Conservation (phyloP, 495 filamentous ascomycete genomes). For the Rhypophila decipiens region DNA sequence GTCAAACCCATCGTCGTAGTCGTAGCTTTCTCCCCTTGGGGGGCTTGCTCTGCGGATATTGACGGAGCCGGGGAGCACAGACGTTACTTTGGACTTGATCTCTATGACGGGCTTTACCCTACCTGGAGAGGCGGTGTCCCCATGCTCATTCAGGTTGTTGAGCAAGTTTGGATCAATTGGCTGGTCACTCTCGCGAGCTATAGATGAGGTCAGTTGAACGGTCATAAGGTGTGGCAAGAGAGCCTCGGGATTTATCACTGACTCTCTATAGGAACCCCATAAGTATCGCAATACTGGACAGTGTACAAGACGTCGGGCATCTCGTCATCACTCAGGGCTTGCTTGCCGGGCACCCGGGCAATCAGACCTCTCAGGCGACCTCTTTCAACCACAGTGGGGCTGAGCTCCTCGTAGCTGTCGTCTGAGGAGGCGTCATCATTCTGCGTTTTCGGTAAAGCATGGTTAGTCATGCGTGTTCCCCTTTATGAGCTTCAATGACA, state of each 20-base stretch:
- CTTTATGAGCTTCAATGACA: background rate
- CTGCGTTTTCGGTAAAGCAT: background rate
- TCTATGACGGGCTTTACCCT: constrained; percentile 31
- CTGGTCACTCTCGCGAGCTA: constrained; percentile 22
- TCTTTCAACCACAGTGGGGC: background rate
- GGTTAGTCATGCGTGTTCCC: background rate
- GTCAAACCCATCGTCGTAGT: background rate
- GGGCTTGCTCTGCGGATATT: background rate
- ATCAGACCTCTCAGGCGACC: background rate
- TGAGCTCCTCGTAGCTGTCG: constrained; percentile 9
- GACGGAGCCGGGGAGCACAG: background rate
- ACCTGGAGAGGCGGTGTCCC: too few relatives aligned
- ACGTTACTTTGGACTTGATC: constrained; percentile 16
- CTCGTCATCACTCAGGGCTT: constrained; percentile 14
- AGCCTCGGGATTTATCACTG: background rate
- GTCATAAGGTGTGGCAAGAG: background rate
- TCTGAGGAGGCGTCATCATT: constrained; percentile 1
- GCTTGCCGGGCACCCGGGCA: background rate
- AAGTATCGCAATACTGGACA: constrained; percentile 16
- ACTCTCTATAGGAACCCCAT: constrained; percentile 21
- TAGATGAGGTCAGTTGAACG: constrained; percentile 3
- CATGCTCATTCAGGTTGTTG: too few relatives aligned
- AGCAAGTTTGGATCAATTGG: constrained; percentile 17
- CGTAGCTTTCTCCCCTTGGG: background rate
- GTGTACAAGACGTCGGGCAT: constrained; percentile 28